phyloP scores from a whole-genome alignment of 1,284 basidiomycete genomes.

The Trichosporon ovoides region DNA sequence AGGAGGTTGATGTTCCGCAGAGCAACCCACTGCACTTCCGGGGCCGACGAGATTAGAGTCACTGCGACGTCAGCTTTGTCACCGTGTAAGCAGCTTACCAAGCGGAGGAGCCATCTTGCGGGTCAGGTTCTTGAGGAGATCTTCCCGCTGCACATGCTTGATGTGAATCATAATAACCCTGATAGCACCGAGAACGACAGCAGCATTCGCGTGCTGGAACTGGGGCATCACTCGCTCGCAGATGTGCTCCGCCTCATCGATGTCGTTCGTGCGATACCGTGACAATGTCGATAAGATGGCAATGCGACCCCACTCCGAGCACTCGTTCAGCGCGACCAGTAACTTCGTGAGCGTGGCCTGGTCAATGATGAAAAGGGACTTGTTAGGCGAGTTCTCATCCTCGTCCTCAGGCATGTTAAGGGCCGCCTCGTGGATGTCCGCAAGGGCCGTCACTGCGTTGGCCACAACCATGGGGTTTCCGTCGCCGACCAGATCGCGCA shows the following conservation, averaged over 20 bases:
- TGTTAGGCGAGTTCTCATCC: conserved; percentile 50
- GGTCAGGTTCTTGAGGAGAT: conserved; percentile 77
- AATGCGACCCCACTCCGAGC: conserved; percentile 97
- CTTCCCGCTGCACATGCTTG: conserved; percentile 73
- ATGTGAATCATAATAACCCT: conserved; percentile 98
- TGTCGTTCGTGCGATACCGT: conserved; percentile 75
- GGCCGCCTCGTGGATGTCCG: conserved; percentile 73
- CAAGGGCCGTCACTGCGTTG: conserved; percentile 93
- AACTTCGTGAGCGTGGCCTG: conserved; percentile 77
- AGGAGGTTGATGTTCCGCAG: conserved; percentile 94
- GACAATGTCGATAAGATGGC: conserved; percentile 82
- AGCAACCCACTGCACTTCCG: conserved; percentile 97
- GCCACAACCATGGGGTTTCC: conserved; percentile 99
- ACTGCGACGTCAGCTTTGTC: conserved; percentile 49
- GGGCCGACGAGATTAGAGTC: conserved; percentile 87
- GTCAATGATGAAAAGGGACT: conserved; percentile 69
- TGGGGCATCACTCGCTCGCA: conserved; percentile 97
- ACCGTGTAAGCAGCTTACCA: conserved; percentile 38
- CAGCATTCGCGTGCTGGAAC: conserved; percentile 94
- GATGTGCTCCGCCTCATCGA: conserved; percentile 95
- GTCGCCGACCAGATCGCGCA: conserved; percentile 66
- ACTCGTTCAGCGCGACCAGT: conserved; percentile 92
- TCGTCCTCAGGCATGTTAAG: conserved; percentile 34
- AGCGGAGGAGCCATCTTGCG: conserved; percentile 98
- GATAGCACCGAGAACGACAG: conserved; percentile 89